These are phyloP conservation scores for Deuterostichococcus epilithicus DNA, from an alignment of 139 green algal species.

Conservation along the genomic window DNA sequence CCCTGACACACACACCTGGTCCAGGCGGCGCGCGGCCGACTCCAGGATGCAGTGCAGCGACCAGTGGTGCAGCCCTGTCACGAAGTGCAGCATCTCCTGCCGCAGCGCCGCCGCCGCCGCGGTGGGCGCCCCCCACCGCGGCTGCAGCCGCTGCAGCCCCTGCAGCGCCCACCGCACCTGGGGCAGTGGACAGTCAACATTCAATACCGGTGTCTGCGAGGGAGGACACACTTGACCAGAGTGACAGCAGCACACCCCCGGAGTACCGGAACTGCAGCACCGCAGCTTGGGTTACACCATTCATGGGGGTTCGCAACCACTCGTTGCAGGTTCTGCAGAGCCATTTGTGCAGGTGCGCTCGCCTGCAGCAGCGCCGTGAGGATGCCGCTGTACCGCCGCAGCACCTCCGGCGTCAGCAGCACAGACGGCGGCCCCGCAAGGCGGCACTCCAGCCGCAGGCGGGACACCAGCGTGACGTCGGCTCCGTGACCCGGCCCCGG, in stretches of 20 bases:
- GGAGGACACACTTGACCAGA: too few species aligned
- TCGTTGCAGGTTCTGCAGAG: too few species aligned
- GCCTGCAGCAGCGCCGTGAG: not conserved
- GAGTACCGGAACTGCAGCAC: too few species aligned
- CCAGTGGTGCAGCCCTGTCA: not conserved
- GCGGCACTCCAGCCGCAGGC: not conserved
- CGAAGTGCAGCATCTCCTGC: conserved; percentile 2
- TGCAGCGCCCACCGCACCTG: not conserved
- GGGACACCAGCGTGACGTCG: not conserved
- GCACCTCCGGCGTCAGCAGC: not conserved
- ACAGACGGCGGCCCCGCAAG: not conserved
- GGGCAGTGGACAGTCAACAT: not conserved
- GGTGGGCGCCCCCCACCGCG: not conserved
- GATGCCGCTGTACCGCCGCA: not conserved
- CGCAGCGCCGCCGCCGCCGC: not conserved
- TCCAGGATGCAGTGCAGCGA: not conserved
- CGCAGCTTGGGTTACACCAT: too few species aligned
- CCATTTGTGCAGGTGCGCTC: too few species aligned
- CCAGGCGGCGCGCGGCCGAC: not conserved
- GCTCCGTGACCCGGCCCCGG: too few species aligned
- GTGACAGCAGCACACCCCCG: too few species aligned
- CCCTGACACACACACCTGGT: too few species aligned
- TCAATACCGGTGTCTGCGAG: not conserved
- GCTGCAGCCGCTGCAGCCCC: not conserved
- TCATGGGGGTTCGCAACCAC: too few species aligned